Evolutionary conservation across 2,329 filamentous ascomycete species (phyloP).

Genomic region (Xylaria sp.): DNA sequence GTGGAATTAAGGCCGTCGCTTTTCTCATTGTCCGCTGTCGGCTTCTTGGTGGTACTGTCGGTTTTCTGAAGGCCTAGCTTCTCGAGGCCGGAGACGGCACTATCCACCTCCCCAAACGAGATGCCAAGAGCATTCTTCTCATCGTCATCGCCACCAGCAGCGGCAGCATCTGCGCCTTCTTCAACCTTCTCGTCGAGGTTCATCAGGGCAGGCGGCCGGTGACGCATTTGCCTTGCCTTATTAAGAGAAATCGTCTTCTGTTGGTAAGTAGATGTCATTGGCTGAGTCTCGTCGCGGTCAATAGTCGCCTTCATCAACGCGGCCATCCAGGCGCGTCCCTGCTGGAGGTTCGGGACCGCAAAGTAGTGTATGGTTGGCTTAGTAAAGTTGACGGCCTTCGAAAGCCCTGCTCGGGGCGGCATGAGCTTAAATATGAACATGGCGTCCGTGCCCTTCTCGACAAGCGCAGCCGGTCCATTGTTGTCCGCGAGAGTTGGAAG

Average conservation of each 20-base stretch:
- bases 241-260: slow-evolving; percentile 93
- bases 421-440: slow-evolving; percentile 99
- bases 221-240: slow-evolving; percentile 85
- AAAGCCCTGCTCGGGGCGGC: slow-evolving; percentile 83
- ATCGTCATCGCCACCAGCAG: no score
- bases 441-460: slow-evolving; percentile 60
- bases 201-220: slow-evolving; percentile 88
- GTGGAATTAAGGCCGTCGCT: slow-evolving; percentile 30
- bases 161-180: slow-evolving; percentile 31
- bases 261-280: slow-evolving; percentile 89
- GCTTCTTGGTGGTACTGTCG: slow-evolving; percentile 39
- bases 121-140: slow-evolving; percentile 43
- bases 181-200: slow-evolving; percentile 58
- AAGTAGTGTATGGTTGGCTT: slow-evolving; percentile 98
- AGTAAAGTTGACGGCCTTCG: slow-evolving; percentile 93
- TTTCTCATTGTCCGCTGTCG: slow-evolving; percentile 38
- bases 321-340: slow-evolving; percentile 96
- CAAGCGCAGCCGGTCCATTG: slow-evolving; percentile 41
- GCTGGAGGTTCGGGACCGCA: slow-evolving; percentile 85
- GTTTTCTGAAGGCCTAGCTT: slow-evolving; percentile 39
- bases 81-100: slow-evolving; percentile 42
- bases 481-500: slow-evolving; percentile 48
- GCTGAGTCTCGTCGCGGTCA: slow-evolving; percentile 79
- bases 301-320: slow-evolving; percentile 99
- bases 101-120: slow-evolving; percentile 44